A percentile compares a stretch with the other conserved stretches of the same genome.
Evolutionary conservation across 1,284 basidiomycete genomes (phyloP).

Genomic region (Melampsora larici-populina): DNA sequence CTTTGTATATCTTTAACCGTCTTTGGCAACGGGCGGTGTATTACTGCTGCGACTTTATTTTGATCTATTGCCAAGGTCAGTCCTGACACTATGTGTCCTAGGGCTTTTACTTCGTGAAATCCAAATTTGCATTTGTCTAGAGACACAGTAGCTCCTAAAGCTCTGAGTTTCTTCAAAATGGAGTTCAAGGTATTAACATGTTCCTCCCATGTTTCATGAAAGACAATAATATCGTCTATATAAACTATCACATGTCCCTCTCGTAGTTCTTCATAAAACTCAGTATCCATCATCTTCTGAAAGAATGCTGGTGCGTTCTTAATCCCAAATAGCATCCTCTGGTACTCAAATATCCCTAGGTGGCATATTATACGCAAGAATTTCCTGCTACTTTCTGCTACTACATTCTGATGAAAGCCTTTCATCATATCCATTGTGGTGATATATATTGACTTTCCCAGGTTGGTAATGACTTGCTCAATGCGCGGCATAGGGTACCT

Average conservation of each 20-base stretch:
- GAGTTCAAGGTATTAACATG: background rate
- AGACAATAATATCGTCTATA: background rate
- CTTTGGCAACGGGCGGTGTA: background rate
- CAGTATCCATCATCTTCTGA: no score
- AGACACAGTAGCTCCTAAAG: background rate
- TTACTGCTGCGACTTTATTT: background rate
- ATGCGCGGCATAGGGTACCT: background rate
- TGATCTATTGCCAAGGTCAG: no score
- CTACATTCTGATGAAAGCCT: no score
- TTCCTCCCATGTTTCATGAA: no score
- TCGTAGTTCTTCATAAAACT: no score
- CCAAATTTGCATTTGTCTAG: background rate
- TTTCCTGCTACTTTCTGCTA: no score
- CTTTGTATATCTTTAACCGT: background rate
- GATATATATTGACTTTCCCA: background rate
- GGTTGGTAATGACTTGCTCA: no score
- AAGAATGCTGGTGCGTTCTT: no score
- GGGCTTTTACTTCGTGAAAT: conserved; percentile 54
- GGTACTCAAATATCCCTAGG: no score
- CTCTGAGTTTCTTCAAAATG: background rate
- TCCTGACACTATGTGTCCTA: conserved; percentile 59
- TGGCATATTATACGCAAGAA: no score
- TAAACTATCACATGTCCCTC: no score
- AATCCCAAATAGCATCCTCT: no score
- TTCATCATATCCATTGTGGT: conserved; percentile 15